Percentiles rank a stretch among this genome's conserved stretches.
phyloP scores from a whole-genome alignment of 176 grass and related monocot species.

The Phyllostachys edulis region DNA sequence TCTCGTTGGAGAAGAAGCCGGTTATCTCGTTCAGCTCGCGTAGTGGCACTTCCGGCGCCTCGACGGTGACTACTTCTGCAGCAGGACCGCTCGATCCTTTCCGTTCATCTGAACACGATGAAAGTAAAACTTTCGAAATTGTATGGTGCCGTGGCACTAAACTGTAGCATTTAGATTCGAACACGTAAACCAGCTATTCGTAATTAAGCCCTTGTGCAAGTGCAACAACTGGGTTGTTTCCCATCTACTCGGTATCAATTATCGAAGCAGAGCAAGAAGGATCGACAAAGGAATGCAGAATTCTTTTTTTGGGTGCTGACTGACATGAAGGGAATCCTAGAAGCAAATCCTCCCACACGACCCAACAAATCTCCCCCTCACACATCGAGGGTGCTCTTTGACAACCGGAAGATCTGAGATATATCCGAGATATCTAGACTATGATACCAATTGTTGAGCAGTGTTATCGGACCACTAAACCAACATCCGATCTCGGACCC shows the following conservation, averaged over 20 bases:
- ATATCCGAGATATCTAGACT: too few relatives aligned
- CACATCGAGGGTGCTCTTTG: too few relatives aligned
- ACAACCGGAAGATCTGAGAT: too few relatives aligned
- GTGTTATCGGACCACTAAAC: too few relatives aligned
- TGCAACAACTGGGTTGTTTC: too few relatives aligned
- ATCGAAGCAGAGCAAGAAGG: background rate
- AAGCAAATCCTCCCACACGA: background rate
- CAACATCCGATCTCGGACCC: too few relatives aligned
- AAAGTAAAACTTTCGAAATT: background rate
- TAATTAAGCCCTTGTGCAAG: too few relatives aligned
- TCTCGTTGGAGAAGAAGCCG: slow-evolving; percentile 19
- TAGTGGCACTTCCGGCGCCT: slow-evolving; percentile 46
- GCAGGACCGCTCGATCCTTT: background rate
- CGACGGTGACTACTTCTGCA: slow-evolving; percentile 28
- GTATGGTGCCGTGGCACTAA: background rate
- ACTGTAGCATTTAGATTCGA: background rate
- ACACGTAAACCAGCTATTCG: too few relatives aligned
- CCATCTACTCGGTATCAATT: background rate
- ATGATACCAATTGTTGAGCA: too few relatives aligned
- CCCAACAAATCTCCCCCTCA: too few relatives aligned
- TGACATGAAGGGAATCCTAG: background rate
- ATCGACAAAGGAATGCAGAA: too few relatives aligned
- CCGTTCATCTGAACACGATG: slow-evolving; percentile 4
- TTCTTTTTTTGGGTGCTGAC: too few relatives aligned
- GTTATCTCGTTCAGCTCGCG: slow-evolving; percentile 51